Percentiles rank a stretch among this genome's conserved stretches.
Conservation (phyloP, 176 grass and related monocot species). For the Chloris gayana region DNA sequence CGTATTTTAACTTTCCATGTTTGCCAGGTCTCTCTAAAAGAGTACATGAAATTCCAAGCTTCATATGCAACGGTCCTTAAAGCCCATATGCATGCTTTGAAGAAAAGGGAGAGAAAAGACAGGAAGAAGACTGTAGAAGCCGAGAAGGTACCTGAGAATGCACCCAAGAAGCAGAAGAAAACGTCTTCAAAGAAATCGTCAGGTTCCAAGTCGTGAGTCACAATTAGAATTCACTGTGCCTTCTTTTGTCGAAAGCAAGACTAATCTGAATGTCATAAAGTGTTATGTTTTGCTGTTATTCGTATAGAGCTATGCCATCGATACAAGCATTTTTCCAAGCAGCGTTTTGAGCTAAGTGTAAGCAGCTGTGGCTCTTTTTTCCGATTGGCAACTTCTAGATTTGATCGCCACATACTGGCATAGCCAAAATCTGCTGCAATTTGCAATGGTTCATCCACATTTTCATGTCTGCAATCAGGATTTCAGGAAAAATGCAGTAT, state of each 20-base stretch:
- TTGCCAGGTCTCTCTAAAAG: slow-evolving; percentile 80
- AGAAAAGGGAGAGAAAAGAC: slow-evolving; percentile 95
- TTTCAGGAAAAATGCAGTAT: neutral
- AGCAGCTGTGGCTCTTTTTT: neutral
- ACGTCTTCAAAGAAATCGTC: slow-evolving; percentile 45
- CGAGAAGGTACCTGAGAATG: slow-evolving; percentile 58
- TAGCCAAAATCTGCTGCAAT: neutral
- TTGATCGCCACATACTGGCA: neutral
- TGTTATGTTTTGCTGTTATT: slow-evolving; percentile 31
- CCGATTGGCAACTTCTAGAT: slow-evolving; percentile 4
- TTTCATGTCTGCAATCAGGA: neutral
- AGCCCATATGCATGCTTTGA: slow-evolving; percentile 91
- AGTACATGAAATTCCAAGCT: slow-evolving; percentile 92
- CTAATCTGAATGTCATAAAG: slow-evolving; percentile 29
- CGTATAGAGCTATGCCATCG: slow-evolving; percentile 40
- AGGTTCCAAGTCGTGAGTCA: slow-evolving; percentile 46
- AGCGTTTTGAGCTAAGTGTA: slow-evolving; percentile 24
- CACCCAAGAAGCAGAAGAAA: slow-evolving; percentile 68
- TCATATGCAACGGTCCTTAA: slow-evolving; percentile 92
- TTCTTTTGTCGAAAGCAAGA: slow-evolving; percentile 24
- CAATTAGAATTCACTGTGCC: slow-evolving; percentile 9
- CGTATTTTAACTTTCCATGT: neutral
- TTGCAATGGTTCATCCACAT: neutral
- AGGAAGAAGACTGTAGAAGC: slow-evolving; percentile 74
- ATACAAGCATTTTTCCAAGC: slow-evolving; percentile 40